These are phyloP conservation scores for Zopfia rhizophila DNA, from an alignment of 2,329 filamentous ascomycete genomes.

Conservation along the genomic window DNA sequence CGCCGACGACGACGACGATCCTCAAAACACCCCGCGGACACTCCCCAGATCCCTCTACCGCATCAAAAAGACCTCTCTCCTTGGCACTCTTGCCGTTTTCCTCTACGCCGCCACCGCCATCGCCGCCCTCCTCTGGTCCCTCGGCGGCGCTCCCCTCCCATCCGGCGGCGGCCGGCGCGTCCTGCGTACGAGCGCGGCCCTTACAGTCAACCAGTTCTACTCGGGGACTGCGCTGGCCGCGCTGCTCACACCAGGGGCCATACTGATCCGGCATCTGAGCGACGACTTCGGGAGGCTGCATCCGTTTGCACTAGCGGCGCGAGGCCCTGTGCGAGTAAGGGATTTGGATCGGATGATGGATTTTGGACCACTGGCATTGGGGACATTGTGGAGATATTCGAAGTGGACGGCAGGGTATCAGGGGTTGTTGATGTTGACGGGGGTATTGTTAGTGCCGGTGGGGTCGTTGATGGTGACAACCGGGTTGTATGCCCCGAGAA, in stretches of 20 bases:
- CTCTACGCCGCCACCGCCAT: not conserved
- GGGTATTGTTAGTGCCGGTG: conserved; percentile 5
- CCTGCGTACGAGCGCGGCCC: conserved; percentile 3
- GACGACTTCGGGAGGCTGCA: conserved; percentile 12
- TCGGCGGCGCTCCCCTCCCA: not conserved
- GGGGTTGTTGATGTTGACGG: conserved; percentile 11
- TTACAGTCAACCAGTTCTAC: conserved; percentile 20
- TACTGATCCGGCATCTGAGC: conserved; percentile 6
- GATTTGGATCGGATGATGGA: conserved; percentile 18
- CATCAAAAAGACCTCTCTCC: too few relatives aligned
- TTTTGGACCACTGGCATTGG: conserved; percentile 6
- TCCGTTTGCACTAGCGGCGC: conserved; percentile 11
- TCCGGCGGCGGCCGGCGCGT: conserved; percentile 4
- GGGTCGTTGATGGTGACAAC: conserved; percentile 1
- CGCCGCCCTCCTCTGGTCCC: not conserved
- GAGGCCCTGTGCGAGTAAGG: conserved; percentile 4
- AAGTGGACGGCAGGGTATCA: conserved; percentile 2
- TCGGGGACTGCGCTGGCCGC: conserved; percentile 4
- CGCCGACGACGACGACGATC: too few relatives aligned
- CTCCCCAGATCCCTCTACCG: too few relatives aligned
- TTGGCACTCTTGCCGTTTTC: not conserved
- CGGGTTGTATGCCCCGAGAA: conserved; percentile 4
- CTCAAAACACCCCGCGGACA: too few relatives aligned
- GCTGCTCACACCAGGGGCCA: conserved; percentile 8
- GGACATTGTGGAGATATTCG: conserved; percentile 11